Evolutionary conservation across 768 basidiomycete species (phyloP).

Genomic region (Daedaleopsis nitida): DNA sequence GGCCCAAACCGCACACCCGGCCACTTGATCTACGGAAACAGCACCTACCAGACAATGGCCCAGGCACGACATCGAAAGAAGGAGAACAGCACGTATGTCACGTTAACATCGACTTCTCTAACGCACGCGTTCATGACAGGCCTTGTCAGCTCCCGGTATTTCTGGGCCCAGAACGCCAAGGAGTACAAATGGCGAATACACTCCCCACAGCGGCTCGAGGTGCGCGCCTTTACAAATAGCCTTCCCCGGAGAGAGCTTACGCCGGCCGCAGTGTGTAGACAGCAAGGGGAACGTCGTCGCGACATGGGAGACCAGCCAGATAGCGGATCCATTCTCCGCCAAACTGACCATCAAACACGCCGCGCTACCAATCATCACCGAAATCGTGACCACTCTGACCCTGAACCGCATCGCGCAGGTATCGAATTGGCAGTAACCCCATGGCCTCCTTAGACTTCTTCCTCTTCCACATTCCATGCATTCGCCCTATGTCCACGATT

Average conservation of each 20-base stretch:
- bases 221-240: constrained; percentile 37
- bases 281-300: constrained; percentile 58
- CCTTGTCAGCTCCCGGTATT: constrained; percentile 67
- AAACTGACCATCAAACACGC: constrained; percentile 58
- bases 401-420: constrained; percentile 71
- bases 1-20: constrained; percentile 65
- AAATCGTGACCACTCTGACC: constrained; percentile 74
- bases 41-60: constrained; percentile 55
- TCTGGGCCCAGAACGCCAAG: constrained; percentile 65
- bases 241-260: constrained; percentile 7
- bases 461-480: neutral
- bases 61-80: constrained; percentile 58
- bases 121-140: neutral
- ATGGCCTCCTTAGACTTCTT: constrained; percentile 2
- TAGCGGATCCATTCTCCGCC: constrained; percentile 59
- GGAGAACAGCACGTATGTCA: constrained; percentile 62
- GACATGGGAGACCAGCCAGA: constrained; percentile 64
- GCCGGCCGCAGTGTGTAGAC: constrained; percentile 56
- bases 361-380: constrained; percentile 67
- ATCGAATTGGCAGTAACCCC: constrained; percentile 51
- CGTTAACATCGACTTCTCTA: neutral
- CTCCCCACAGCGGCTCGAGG: constrained; percentile 66
- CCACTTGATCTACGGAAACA: constrained; percentile 70
- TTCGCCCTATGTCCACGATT: constrained; percentile 15
- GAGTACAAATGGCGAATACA: constrained; percentile 78